Evolutionary conservation across 768 basidiomycete species (phyloP).

Genomic region (Tephrocybe sp.): DNA sequence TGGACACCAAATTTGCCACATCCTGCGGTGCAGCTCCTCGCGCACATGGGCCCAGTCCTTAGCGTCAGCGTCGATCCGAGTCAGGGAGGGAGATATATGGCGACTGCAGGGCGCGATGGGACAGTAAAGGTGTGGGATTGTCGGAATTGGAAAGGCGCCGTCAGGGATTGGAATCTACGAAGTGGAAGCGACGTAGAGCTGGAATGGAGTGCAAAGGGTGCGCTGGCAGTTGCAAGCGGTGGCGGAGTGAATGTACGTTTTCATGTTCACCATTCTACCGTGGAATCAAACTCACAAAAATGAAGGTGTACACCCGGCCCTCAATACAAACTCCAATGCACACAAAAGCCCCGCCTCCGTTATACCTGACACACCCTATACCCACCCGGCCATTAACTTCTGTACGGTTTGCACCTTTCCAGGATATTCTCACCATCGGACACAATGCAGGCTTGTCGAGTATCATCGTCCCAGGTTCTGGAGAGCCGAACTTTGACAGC

Average conservation of each 20-base stretch:
- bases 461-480: conserved; percentile 86
- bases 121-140: conserved; percentile 96
- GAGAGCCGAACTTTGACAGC: conserved; percentile 94
- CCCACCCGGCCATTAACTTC: conserved; percentile 74
- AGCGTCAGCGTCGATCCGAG: conserved; percentile 83
- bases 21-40: conserved; percentile 87
- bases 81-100: conserved; percentile 85
- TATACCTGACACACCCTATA: conserved; percentile 88
- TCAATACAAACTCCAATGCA: conserved; percentile 57
- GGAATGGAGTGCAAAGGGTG: conserved; percentile 85
- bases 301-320: conserved; percentile 70
- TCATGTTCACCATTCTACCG: not conserved
- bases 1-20: conserved; percentile 96
- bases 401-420: conserved; percentile 84
- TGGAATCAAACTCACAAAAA: not conserved
- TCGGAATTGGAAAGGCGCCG: conserved; percentile 88
- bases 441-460: conserved; percentile 78
- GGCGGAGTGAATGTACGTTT: conserved; percentile 75
- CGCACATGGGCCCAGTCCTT: conserved; percentile 85
- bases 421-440: conserved; percentile 79
- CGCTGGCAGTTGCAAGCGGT: conserved; percentile 77
- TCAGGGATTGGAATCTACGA: conserved; percentile 73
- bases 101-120: conserved; percentile 84
- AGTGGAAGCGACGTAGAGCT: conserved; percentile 62
- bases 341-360: conserved; percentile 57